Base-by-base conservation (phyloP, 768 basidiomycete species). In the Russula abietina region DNA sequence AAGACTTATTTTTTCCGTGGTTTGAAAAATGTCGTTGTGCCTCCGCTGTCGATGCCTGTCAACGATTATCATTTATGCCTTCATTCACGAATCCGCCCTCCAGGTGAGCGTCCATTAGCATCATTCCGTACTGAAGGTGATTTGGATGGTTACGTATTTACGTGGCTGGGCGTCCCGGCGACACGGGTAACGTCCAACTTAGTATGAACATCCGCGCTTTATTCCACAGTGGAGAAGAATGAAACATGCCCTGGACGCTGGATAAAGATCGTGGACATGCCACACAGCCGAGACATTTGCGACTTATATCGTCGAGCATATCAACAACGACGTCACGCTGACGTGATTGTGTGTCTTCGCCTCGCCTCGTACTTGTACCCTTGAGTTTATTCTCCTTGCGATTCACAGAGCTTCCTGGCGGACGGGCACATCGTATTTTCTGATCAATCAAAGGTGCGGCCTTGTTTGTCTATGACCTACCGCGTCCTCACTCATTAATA, bases 81-180 rank as follows among this genome's bases (percentile, higher is more conserved):
- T 33, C 22, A 3, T 54, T 6, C 17, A 53, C 28, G 1, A 22
- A n/a, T 52, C 4, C 11, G 32, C 28, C 9, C 46, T 38, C 6
- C 66, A 89, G 87, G 86, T 6, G 62, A 68, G 0, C 81, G 87
- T 41, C 84, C 88, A 1, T 69, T 91, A 49, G 81, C 89, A 10
- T 88, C 86, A 1, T n/a, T n/a, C 65, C 77, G 90, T n/a, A 85
- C 81, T 3, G 89, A 88, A 41, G 89, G 89, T 0, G 89, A 91
- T 74, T 74, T 91, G 12, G 89, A 91, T 65, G 89, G 89, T 87
- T 88, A 69, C 22, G 38, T 41, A n/a, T 26, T 46, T 54, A 17
- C 7, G 45, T 50, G 14, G 32, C 52, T 51, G 10, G 32, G 28
- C 8, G 19, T 28, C 7, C 9, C 22, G 51, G 89, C 4, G 89